These are phyloP conservation scores for Camellia granthamiana DNA, from an alignment of 148 eudicot genomes.

Conservation along the genomic window DNA sequence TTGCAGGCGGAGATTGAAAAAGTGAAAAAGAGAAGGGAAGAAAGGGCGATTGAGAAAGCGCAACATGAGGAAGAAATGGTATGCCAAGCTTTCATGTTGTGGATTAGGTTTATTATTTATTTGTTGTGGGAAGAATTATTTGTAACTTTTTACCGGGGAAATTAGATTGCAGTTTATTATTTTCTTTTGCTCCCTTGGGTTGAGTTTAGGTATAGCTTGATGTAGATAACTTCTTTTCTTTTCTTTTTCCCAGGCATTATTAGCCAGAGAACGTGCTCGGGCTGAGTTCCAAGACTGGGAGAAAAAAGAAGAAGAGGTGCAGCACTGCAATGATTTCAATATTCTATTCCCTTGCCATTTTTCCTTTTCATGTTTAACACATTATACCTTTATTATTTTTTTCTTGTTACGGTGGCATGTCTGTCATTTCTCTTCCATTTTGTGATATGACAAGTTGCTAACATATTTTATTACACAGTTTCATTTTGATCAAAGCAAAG, in stretches of 20 bases:
- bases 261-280: conserved; percentile 83
- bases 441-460: background rate
- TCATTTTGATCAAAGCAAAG: conserved; percentile 97
- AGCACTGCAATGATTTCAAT: background rate
- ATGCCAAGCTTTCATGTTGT: conserved; percentile 20
- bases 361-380: background rate
- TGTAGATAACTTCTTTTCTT: background rate
- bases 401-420: background rate
- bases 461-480: conserved; percentile 45
- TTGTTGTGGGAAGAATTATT: background rate
- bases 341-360: background rate
- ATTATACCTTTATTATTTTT: background rate
- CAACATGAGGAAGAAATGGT: conserved; percentile 93
- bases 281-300: conserved; percentile 96
- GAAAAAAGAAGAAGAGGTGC: conserved; percentile 92
- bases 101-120: background rate
- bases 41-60: conserved; percentile 88
- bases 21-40: conserved; percentile 93
- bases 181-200: background rate
- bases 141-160: background rate
- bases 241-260: conserved; percentile 41
- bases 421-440: background rate
- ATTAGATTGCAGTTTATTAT: background rate
- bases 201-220: background rate
- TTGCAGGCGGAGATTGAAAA: conserved; percentile 86